These are phyloP conservation scores for Wickerhamomyces canadensis DNA, from an alignment of 805 yeast species.

Conservation along the genomic window DNA sequence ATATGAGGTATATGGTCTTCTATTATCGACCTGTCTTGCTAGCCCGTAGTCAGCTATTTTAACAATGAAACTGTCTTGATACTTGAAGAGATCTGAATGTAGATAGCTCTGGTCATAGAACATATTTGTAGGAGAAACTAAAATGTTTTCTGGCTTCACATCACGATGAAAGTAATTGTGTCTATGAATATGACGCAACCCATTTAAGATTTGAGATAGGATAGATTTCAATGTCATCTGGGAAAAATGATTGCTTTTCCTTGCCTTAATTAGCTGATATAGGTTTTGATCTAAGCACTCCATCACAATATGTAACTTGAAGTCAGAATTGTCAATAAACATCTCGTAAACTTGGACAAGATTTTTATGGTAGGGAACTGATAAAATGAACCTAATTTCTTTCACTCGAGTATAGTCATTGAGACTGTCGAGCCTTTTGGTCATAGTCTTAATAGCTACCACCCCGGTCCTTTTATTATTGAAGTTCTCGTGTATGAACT, in stretches of 20 bases:
- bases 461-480: conserved; percentile 29
- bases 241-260: conserved; percentile 50
- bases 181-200: conserved; percentile 75
- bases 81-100: conserved; percentile 13
- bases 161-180: conserved; percentile 78
- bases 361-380: conserved; percentile 66
- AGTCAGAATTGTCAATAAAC: conserved; percentile 59
- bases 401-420: conserved; percentile 55
- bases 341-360: conserved; percentile 74
- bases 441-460: conserved; percentile 84
- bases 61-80: conserved; percentile 45
- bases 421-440: conserved; percentile 43
- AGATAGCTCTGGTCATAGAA: conserved; percentile 40
- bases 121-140: conserved; percentile 53
- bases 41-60: conserved; percentile 80
- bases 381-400: conserved; percentile 60
- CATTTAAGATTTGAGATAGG: conserved; percentile 65
- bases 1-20: conserved; percentile 61
- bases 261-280: conserved; percentile 65
- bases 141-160: conserved; percentile 88
- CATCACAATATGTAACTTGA: conserved; percentile 75
- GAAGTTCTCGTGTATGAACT: conserved; percentile 25
- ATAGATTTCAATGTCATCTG: conserved; percentile 58
- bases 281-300: conserved; percentile 83
- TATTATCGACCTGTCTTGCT: conserved; percentile 53